Evolutionary conservation across 2,329 filamentous ascomycete genomes (phyloP).

Genomic region (Cyphellophora attinorum): DNA sequence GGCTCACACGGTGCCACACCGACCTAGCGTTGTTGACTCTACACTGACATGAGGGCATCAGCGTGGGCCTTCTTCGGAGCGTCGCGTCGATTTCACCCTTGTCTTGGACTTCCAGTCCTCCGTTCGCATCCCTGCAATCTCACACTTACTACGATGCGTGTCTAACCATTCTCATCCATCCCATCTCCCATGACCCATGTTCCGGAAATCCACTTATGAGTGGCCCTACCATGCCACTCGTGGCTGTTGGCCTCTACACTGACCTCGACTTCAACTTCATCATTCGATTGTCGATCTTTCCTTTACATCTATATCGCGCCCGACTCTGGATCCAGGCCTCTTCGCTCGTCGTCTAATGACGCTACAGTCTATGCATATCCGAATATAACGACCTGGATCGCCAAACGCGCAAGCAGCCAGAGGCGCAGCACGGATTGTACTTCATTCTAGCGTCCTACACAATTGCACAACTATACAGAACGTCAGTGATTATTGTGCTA

Average conservation of each 20-base stretch:
- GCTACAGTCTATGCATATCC: too few relatives aligned
- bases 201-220: conserved; percentile 2
- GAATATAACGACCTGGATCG: too few relatives aligned
- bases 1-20: background rate
- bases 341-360: too few relatives aligned
- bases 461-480: too few relatives aligned
- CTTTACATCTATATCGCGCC: background rate
- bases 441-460: too few relatives aligned
- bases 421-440: too few relatives aligned
- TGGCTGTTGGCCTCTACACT: background rate
- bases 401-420: too few relatives aligned
- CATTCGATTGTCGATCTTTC: background rate
- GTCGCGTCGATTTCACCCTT: too few relatives aligned
- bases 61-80: background rate
- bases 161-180: conserved; percentile 4
- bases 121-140: conserved; percentile 1
- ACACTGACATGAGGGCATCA: background rate
- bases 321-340: too few relatives aligned
- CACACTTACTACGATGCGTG: background rate
- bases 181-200: conserved; percentile 1
- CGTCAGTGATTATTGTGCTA: too few relatives aligned
- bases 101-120: background rate
- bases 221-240: background rate
- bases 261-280: background rate
- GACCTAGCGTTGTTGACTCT: too few relatives aligned